Conservation (phyloP, 2,329 filamentous ascomycete species). For the Fusarium bulbicola region DNA sequence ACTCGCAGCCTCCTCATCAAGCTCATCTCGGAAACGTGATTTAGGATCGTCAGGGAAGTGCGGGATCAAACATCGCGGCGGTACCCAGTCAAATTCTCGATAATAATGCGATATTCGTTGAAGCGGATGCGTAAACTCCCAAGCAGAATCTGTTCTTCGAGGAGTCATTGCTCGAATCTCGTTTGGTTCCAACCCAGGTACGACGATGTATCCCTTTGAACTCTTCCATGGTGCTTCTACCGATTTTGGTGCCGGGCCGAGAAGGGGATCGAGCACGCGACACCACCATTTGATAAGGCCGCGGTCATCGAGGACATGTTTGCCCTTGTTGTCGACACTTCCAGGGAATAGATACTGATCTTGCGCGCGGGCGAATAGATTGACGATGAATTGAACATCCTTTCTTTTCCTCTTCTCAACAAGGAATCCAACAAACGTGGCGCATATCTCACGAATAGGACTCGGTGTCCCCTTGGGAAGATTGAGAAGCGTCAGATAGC, state of each 20-base stretch:
- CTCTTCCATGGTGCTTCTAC: conserved; percentile 51
- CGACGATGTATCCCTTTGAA: conserved; percentile 81
- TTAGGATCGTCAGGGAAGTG: conserved; percentile 97
- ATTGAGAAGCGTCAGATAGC: conserved; percentile 76
- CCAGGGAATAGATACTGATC: conserved; percentile 95
- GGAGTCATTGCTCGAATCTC: conserved; percentile 86
- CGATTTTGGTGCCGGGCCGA: conserved; percentile 57
- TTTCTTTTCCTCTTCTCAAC: conserved; percentile 71
- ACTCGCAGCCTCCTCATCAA: conserved; percentile 82
- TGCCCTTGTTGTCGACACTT: conserved; percentile 82
- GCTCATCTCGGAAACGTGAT: conserved; percentile 84
- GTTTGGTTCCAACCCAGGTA: conserved; percentile 85
- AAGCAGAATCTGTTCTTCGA: conserved; percentile 57
- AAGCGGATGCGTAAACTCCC: conserved; percentile 78
- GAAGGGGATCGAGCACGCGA: conserved; percentile 79
- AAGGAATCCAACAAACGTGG: conserved; percentile 80
- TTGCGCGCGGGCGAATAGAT: conserved; percentile 91
- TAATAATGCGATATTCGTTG: conserved; percentile 70
- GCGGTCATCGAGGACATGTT: conserved; percentile 92
- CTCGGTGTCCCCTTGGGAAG: conserved; percentile 72
- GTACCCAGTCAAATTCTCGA: conserved; percentile 67
- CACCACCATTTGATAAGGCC: conserved; percentile 97
- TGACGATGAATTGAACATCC: conserved; percentile 77
- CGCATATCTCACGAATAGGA: conserved; percentile 77
- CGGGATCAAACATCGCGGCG: conserved; percentile 85